Base-by-base conservation (phyloP, 805 yeast genomes). In the Clavispora fructus region DNA sequence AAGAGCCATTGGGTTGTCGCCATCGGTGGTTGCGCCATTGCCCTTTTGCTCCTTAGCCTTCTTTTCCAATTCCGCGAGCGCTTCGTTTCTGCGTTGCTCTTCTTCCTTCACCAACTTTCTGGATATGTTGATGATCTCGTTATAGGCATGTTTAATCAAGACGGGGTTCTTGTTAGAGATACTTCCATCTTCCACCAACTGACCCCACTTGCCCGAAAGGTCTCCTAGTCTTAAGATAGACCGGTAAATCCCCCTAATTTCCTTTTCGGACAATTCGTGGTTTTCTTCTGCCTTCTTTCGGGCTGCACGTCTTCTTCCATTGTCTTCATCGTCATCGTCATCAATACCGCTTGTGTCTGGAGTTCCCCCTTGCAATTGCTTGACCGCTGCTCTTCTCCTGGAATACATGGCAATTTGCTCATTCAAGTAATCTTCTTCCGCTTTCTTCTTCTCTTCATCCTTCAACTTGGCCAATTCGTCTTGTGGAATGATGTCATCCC, bases 401-500 rank as follows among this genome's bases (percentile, higher is more conserved):
- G 86, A 80, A 59, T 81, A 85, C 84, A 94, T 79, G 52, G 89
- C 89, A 54, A 94, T 82, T 65, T 94, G 98, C 56, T 90, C 92
- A 59, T 89, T 83, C 47, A 94, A 75, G 59, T 81, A 91, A 53
- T 82, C 85, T 52, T 92, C 97, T 54, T 94, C 97, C 39, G 83
- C 78, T 43, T 86, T 78, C 62, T 82, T 85, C 73, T 85, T 83
- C 62, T 94, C 99, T 46, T 90, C 96, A 53, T 87, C 96, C 63
- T 94, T 94, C 57, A 94, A 75, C 62, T 86, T 88, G 49, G 82
- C 77, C 52, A 95, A 74, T 64, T 94, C 99, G 39, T 87, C 96
- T 53, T 88, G 91, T 0, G 99, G 99, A 58, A 94, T 94, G 56
- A 94, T 94, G 65, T 94, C 99, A 69, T 94, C 98, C 99, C 99